phyloP scores from a whole-genome alignment of 495 filamentous ascomycete genomes.

The Hypoxylon lenormandii region DNA sequence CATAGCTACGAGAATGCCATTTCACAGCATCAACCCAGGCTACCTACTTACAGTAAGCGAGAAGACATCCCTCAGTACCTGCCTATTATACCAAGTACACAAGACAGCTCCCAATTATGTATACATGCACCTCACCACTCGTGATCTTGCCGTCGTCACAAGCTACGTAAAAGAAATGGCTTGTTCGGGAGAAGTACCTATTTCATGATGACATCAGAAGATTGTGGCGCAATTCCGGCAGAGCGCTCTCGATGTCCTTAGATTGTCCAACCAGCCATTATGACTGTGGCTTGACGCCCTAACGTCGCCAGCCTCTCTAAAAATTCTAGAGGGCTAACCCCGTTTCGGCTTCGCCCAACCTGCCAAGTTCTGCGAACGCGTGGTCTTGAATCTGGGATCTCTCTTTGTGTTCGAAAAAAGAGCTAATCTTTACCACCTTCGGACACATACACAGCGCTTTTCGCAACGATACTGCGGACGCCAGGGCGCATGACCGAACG shows the following conservation, averaged over 20 bases:
- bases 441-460: background rate
- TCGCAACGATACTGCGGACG: slow-evolving; percentile 9
- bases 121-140: slow-evolving; percentile 5
- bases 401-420: background rate
- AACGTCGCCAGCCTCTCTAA: slow-evolving; percentile 13
- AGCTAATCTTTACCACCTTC: background rate
- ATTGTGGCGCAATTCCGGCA: slow-evolving; percentile 37
- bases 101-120: too few species aligned
- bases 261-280: too few species aligned
- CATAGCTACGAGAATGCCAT: too few species aligned
- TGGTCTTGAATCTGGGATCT: slow-evolving; percentile 9
- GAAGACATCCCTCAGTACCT: too few species aligned
- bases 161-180: slow-evolving; percentile 3
- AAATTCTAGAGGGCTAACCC: slow-evolving; percentile 7
- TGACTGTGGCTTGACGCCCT: slow-evolving; percentile 39
- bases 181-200: background rate
- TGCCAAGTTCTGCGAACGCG: slow-evolving; percentile 28
- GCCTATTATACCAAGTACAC: too few species aligned
- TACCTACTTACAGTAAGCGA: too few species aligned
- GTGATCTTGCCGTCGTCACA: slow-evolving; percentile 30
- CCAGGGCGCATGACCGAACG: slow-evolving; percentile 22
- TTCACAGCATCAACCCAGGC: too few species aligned
- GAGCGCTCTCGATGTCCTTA: too few species aligned
- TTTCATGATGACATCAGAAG: slow-evolving; percentile 31
- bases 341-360: slow-evolving; percentile 3